Conservation (phyloP, 306 rosid species). For the Quercus mongolica region DNA sequence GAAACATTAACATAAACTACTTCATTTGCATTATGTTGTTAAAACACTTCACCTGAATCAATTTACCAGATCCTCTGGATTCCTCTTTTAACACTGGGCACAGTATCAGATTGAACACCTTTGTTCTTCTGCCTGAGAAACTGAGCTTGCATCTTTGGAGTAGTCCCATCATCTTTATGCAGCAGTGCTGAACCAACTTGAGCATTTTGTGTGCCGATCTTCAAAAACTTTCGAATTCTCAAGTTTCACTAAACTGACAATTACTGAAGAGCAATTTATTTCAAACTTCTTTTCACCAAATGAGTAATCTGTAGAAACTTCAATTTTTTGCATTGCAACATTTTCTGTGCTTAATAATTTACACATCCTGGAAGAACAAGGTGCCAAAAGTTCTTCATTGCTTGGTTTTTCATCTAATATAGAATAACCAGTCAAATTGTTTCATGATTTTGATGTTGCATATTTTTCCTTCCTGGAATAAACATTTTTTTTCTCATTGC, state of each 20-base stretch:
- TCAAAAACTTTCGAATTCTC: conserved; percentile 33
- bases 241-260: conserved; percentile 27
- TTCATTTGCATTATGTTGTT: neutral
- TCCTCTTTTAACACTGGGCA: conserved; percentile 42
- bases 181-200: conserved; percentile 30
- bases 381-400: too few species aligned
- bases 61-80: conserved; percentile 67
- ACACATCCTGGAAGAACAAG: too few species aligned
- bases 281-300: too few species aligned
- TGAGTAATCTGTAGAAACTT: too few species aligned
- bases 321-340: too few species aligned
- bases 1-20: neutral
- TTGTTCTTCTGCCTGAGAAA: too few species aligned
- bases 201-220: conserved; percentile 35
- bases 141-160: conserved; percentile 20
- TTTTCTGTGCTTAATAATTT: too few species aligned
- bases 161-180: conserved; percentile 28
- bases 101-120: conserved; percentile 5
- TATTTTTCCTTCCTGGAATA: neutral
- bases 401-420: too few species aligned
- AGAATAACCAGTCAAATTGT: too few species aligned
- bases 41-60: conserved; percentile 65
- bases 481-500: neutral
- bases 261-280: neutral
- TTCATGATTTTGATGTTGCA: too few species aligned